Evolutionary conservation across 208 protist genomes (phyloP), one percentile per base, ranked within the genome.

Genomic region (Trypanosomatidae sp.): DNA sequence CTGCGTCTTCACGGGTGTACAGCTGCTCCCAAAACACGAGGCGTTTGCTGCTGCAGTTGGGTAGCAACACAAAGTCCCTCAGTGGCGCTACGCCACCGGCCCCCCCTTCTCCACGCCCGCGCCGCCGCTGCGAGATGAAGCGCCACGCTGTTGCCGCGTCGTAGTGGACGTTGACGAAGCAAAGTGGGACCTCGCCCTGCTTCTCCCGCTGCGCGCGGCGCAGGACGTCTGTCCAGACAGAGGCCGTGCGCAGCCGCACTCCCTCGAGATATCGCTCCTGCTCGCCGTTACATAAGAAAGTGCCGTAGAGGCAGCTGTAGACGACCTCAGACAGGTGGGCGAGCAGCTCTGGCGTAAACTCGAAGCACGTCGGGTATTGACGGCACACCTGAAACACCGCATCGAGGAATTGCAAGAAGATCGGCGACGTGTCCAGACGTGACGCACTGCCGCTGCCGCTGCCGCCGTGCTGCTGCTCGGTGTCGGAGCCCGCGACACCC

Each of bases 401-500:
- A 70, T 99, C 98, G 47, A 99, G 81, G 71, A 95, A 99, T 80
- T 99, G 98, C 15, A 95, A 65, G 71, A 99, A 99, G 55, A 99
- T 93, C 25, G 98, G 98, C 7, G 97, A 93, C 7, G 76, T 72
- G 66, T 99, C 84, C 10, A 92, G 79, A 43, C 62, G 69, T 53
- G 69, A 33, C 52, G 69, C 77, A 13, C 62, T 56, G 53, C 67
- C 47, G 60, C 67, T 41, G 60, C 58, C 67, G 36, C 33, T 59
- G 43, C 67, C 47, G 59, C 50, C 62, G 46, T 44, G 47, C 41
- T 71, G 69, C 55, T 71, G 69, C 70, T 95, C 85, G 55, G 82
- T 90, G 68, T 90, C 90, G 17, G 84, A 90, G 56, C 68, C 73
- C 25, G 78, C 58, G 6, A 85, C 82, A 25, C 79, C 86, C 17